Evolutionary conservation across 1,284 basidiomycete species (phyloP).

Genomic region (Chondrostereum purpureum): DNA sequence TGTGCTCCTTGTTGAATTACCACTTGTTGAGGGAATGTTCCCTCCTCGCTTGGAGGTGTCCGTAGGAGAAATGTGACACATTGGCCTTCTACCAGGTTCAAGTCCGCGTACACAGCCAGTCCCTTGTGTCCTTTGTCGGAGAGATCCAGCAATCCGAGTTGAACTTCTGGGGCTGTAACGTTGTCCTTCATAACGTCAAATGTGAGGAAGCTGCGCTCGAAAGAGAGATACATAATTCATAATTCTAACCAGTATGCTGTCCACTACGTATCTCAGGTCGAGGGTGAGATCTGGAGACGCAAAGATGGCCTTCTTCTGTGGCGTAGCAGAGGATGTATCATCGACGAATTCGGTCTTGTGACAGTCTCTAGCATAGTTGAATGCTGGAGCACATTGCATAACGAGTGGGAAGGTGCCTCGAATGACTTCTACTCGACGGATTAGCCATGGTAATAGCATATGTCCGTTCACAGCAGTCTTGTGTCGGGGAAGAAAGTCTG

Average conservation of each 20-base stretch:
- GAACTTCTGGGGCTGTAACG: constrained; percentile 43
- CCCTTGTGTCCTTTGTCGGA: constrained; percentile 63
- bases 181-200: constrained; percentile 29
- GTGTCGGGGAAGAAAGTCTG: constrained; percentile 76
- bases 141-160: constrained; percentile 58
- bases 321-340: constrained; percentile 34
- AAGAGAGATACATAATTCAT: constrained; percentile 1
- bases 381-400: constrained; percentile 87
- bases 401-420: constrained; percentile 71
- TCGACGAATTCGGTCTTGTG: constrained; percentile 59
- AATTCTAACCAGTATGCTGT: constrained; percentile 31
- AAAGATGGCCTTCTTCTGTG: constrained; percentile 64
- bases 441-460: constrained; percentile 79
- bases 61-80: constrained; percentile 79
- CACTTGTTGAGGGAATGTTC: constrained; percentile 10
- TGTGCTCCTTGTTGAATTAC: constrained; percentile 3
- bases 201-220: background rate
- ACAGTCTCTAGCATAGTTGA: constrained; percentile 79
- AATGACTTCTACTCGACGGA: constrained; percentile 83
- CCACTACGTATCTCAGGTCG: constrained; percentile 71
- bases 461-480: constrained; percentile 35
- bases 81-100: constrained; percentile 77
- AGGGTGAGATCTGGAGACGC: constrained; percentile 53
- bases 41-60: constrained; percentile 38
- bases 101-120: constrained; percentile 39